Evolutionary conservation across 345 rosid genomes (phyloP).

Genomic region (Populus ilicifolia): DNA sequence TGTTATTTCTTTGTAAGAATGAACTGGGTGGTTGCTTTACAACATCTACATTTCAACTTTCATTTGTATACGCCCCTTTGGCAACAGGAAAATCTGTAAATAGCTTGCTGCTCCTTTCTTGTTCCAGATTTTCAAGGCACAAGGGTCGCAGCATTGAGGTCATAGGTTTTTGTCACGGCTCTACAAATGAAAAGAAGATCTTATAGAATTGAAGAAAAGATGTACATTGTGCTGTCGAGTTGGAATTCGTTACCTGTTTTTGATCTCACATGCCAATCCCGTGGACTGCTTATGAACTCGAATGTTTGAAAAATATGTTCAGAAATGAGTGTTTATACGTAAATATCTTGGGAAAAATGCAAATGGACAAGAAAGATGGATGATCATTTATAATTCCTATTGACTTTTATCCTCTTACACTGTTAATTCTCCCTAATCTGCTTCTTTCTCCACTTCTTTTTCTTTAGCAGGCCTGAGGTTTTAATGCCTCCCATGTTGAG

Average conservation of each 20-base stretch:
- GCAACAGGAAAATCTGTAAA: slow-evolving; percentile 31
- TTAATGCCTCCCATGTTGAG: too few relatives aligned
- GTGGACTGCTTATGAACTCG: too few relatives aligned
- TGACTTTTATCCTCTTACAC: too few relatives aligned
- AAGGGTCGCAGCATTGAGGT: slow-evolving; percentile 22
- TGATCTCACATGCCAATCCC: not conserved
- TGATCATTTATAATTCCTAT: too few relatives aligned
- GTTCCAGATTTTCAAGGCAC: slow-evolving; percentile 12
- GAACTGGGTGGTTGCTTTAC: slow-evolving; percentile 6
- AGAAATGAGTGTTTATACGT: too few relatives aligned
- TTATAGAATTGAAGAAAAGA: not conserved
- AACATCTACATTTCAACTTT: slow-evolving; percentile 11
- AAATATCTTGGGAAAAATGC: too few relatives aligned
- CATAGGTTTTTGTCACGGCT: slow-evolving; percentile 18
- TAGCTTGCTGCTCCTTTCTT: slow-evolving; percentile 28
- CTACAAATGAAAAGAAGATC: slow-evolving; percentile 6
- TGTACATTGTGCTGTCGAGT: not conserved
- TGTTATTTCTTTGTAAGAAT: not conserved
- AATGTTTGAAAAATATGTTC: too few relatives aligned
- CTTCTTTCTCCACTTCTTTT: too few relatives aligned
- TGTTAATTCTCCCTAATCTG: too few relatives aligned
- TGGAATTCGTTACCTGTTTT: too few relatives aligned
- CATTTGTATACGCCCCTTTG: slow-evolving; percentile 15
- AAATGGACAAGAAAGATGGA: too few relatives aligned
- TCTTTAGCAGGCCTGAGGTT: too few relatives aligned